Evolutionary conservation across 768 basidiomycete genomes (phyloP).

Genomic region (Nidula microcarpa): DNA sequence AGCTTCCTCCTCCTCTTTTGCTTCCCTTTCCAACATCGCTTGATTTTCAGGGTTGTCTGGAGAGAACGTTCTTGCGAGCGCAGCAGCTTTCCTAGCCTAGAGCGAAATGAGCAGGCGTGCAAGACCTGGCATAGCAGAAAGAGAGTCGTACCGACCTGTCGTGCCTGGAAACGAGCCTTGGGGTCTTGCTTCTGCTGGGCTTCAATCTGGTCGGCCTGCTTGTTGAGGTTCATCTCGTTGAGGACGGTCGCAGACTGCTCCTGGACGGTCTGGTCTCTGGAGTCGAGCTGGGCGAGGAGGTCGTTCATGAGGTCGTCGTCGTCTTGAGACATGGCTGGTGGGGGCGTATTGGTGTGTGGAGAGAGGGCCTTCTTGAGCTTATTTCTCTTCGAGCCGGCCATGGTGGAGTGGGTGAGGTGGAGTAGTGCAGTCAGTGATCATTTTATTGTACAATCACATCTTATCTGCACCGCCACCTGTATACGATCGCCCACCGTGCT

Average conservation of each 20-base stretch:
- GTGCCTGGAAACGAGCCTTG: conserved; percentile 64
- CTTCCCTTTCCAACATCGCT: conserved; percentile 58
- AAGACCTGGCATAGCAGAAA: not conserved
- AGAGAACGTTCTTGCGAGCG: conserved; percentile 48
- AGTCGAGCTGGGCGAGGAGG: conserved; percentile 74
- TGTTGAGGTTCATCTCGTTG: conserved; percentile 41
- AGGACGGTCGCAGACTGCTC: conserved; percentile 45
- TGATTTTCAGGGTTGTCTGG: conserved; percentile 57
- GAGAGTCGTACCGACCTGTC: conserved; percentile 48
- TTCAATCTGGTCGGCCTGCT: conserved; percentile 24
- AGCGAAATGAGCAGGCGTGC: not conserved
- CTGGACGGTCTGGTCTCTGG: conserved; percentile 47
- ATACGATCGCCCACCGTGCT: too few relatives aligned
- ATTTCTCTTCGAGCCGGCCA: conserved; percentile 54
- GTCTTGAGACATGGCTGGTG: conserved; percentile 25
- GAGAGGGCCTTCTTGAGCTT: conserved; percentile 48
- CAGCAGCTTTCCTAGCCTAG: conserved; percentile 72
- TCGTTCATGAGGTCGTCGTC: conserved; percentile 70
- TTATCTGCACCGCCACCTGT: not conserved
- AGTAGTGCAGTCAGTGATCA: not conserved
- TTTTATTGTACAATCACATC: not conserved
- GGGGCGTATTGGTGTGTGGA: conserved; percentile 20
- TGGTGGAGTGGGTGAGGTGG: conserved; percentile 14
- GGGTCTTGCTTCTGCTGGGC: conserved; percentile 46
- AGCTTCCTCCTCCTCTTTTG: conserved; percentile 61